These are phyloP conservation scores for Aphanomyces cochlioides DNA, from an alignment of 352 stramenopile species.

Conservation along the genomic window DNA sequence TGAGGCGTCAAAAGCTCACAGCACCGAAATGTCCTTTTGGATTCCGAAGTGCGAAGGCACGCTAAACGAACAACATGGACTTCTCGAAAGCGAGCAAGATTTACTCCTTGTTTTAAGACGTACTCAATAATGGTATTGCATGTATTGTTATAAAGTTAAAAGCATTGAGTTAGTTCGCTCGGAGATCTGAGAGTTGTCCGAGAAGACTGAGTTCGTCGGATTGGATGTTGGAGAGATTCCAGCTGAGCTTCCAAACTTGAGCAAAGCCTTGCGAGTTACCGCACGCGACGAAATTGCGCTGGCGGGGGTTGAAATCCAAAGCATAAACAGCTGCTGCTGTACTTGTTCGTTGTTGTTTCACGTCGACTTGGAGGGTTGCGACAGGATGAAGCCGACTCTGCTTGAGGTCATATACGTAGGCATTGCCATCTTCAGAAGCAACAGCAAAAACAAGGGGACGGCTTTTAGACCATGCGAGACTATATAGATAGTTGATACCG, in stretches of 20 bases:
- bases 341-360: not conserved
- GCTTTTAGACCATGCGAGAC: conserved; percentile 67
- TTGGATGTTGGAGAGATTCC: conserved; percentile 75
- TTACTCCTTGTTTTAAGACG: no score
- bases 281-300: conserved; percentile 78
- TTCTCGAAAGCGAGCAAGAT: no score
- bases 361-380: conserved; percentile 2
- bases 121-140: no score
- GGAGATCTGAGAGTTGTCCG: conserved; percentile 30
- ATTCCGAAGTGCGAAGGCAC: no score
- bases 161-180: no score
- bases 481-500: conserved; percentile 65
- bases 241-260: conserved; percentile 82
- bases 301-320: conserved; percentile 74
- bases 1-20: no score
- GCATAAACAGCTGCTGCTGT: conserved; percentile 44
- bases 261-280: conserved; percentile 59
- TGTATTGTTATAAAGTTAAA: no score
- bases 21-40: no score
- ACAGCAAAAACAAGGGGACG: conserved; percentile 71
- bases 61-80: no score
- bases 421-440: conserved; percentile 60
- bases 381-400: conserved; percentile 16
- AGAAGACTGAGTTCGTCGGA: conserved; percentile 57
- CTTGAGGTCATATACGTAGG: conserved; percentile 77